A percentile compares a stretch with the other conserved stretches of the same genome.
These are phyloP conservation scores for Suhomyces faveliae DNA, from an alignment of 805 yeast genomes.

Conservation along the genomic window DNA sequence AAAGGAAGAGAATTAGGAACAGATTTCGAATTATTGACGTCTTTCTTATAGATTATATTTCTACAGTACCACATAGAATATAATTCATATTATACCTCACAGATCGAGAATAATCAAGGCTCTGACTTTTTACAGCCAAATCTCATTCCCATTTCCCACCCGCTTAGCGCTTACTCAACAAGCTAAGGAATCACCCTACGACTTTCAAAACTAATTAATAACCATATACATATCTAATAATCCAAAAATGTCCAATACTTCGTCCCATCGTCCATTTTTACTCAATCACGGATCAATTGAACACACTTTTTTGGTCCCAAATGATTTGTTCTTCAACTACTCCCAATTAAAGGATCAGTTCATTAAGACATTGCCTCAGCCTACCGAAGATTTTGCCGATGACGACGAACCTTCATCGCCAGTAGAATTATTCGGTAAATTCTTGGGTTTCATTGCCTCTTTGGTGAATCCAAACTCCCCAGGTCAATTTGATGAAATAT, in stretches of 20 bases:
- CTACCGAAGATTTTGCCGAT: conserved; percentile 79
- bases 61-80: not conserved
- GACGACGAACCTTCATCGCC: conserved; percentile 88
- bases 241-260: conserved; percentile 2
- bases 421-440: conserved; percentile 79
- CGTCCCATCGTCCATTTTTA: conserved; percentile 66
- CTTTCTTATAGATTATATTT: not conserved
- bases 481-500: conserved; percentile 58
- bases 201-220: not conserved
- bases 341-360: conserved; percentile 89
- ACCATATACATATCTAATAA: not conserved
- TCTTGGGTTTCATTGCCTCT: conserved; percentile 69
- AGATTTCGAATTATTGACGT: not conserved
- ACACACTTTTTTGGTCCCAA: conserved; percentile 84
- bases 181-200: not conserved
- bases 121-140: not conserved
- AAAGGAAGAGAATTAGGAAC: not conserved
- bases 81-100: not conserved
- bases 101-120: not conserved
- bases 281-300: conserved; percentile 85
- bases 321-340: conserved; percentile 71
- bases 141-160: not conserved
- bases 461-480: conserved; percentile 43
- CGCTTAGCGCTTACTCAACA: not conserved
- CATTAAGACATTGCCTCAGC: conserved; percentile 68